Percentiles rank a stretch among this genome's conserved stretches.
phyloP scores from a whole-genome alignment of 768 basidiomycete genomes.

The Suillus hirtellus region DNA sequence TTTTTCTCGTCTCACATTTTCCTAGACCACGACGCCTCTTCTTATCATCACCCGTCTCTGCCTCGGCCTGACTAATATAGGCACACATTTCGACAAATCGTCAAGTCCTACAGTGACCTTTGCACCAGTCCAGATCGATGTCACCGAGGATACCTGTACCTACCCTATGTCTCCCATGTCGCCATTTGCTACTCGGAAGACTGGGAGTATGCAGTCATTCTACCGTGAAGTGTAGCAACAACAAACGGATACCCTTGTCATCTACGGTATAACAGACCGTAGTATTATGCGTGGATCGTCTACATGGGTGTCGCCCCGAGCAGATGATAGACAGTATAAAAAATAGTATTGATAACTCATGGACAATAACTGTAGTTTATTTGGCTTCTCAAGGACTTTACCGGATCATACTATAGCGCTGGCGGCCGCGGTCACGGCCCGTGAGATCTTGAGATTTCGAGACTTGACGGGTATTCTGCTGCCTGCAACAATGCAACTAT shows the following conservation, averaged over 20 bases:
- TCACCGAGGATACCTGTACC: neutral
- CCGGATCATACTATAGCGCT: neutral
- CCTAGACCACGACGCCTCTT: conserved; percentile 19
- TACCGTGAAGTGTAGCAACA: neutral
- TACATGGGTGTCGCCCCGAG: neutral
- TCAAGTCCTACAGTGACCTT: neutral
- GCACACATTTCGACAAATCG: neutral
- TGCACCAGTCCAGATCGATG: conserved; percentile 8
- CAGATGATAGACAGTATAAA: neutral
- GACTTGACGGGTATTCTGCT: too few relatives aligned
- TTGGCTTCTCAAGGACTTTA: neutral
- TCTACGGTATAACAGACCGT: neutral
- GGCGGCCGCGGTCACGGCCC: too few relatives aligned
- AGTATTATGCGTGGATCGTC: neutral
- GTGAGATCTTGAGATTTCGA: too few relatives aligned
- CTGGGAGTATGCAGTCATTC: neutral
- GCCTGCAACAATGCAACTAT: neutral
- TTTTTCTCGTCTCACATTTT: conserved; percentile 2
- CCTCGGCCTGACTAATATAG: conserved; percentile 14
- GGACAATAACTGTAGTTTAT: neutral
- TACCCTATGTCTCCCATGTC: neutral
- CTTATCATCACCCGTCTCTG: conserved; percentile 21
- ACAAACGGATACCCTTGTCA: neutral
- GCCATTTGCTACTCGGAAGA: neutral
- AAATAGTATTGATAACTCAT: neutral